A percentile compares a stretch with the other conserved stretches of the same genome.
Conservation (phyloP, 768 basidiomycete genomes). For the Kwoniella sp. region DNA sequence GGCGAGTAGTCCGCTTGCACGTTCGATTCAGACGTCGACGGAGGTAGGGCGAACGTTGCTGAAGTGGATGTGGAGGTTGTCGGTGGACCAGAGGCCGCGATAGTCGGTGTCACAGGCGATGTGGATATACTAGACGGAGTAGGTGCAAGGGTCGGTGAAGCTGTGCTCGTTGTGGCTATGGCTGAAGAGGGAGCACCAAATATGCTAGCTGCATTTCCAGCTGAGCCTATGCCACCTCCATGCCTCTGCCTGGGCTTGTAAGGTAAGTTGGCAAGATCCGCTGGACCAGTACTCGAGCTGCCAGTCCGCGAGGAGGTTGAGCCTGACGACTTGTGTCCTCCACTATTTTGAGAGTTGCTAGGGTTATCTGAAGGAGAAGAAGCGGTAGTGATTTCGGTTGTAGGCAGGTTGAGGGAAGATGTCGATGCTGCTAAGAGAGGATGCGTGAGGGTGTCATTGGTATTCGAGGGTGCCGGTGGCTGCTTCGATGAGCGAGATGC, state of each 20-base stretch:
- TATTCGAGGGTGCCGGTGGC: background rate
- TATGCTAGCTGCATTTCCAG: constrained; percentile 24
- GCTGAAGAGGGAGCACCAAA: constrained; percentile 6
- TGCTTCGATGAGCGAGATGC: constrained; percentile 25
- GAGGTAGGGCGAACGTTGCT: constrained; percentile 43
- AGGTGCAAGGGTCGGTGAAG: constrained; percentile 16
- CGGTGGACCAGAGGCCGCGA: constrained; percentile 25
- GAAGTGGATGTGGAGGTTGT: constrained; percentile 47
- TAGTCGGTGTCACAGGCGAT: constrained; percentile 30
- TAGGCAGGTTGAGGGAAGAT: constrained; percentile 34
- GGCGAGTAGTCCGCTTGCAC: constrained; percentile 7
- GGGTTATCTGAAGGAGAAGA: background rate
- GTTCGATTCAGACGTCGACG: constrained; percentile 28
- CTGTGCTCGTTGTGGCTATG: constrained; percentile 1
- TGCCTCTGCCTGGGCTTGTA: constrained; percentile 53
- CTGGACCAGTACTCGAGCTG: background rate
- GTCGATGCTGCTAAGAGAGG: constrained; percentile 45
- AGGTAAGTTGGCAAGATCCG: constrained; percentile 28
- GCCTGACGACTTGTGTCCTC: constrained; percentile 10
- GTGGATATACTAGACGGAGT: constrained; percentile 5
- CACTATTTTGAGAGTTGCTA: background rate
- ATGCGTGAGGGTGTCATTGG: constrained; percentile 42
- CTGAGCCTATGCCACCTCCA: constrained; percentile 29
- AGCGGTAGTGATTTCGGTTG: background rate
- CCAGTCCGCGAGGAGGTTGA: constrained; percentile 11